Percentiles rank a stretch among this genome's conserved stretches.
Conservation (phyloP, 179 eudicot species). For the Beta macrorhiza region DNA sequence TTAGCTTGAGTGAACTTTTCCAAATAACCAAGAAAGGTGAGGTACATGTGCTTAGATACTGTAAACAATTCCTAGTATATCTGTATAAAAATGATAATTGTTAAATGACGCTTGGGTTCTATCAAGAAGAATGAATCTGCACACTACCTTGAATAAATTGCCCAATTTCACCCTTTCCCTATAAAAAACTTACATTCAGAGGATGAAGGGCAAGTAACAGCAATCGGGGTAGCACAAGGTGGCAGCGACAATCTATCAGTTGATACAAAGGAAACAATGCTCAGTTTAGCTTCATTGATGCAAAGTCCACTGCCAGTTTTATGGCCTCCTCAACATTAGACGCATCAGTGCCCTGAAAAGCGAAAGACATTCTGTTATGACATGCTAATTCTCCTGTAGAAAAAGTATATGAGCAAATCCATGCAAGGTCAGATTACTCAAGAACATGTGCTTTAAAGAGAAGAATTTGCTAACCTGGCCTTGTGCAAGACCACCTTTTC, state of each 20-base stretch:
- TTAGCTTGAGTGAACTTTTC: not conserved
- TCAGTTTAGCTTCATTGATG: slow-evolving; percentile 61
- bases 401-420: not conserved
- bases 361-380: not conserved
- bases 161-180: not conserved
- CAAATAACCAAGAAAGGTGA: not conserved
- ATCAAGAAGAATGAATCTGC: not conserved
- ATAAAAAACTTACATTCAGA: not conserved
- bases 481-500: slow-evolving; percentile 84
- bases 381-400: not conserved
- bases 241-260: not conserved
- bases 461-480: slow-evolving; percentile 67
- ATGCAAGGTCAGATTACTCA: not conserved
- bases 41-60: not conserved
- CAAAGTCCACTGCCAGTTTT: slow-evolving; percentile 60
- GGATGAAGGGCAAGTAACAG: not conserved
- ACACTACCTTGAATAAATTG: not conserved
- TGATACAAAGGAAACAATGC: not conserved
- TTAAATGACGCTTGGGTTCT: not conserved
- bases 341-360: slow-evolving; percentile 60
- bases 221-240: not conserved
- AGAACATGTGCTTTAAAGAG: not conserved
- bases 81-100: not conserved
- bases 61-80: not conserved
- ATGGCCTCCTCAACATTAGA: slow-evolving; percentile 62